phyloP scores from a whole-genome alignment of 768 basidiomycete species.

The Leccinum truebloodii region DNA sequence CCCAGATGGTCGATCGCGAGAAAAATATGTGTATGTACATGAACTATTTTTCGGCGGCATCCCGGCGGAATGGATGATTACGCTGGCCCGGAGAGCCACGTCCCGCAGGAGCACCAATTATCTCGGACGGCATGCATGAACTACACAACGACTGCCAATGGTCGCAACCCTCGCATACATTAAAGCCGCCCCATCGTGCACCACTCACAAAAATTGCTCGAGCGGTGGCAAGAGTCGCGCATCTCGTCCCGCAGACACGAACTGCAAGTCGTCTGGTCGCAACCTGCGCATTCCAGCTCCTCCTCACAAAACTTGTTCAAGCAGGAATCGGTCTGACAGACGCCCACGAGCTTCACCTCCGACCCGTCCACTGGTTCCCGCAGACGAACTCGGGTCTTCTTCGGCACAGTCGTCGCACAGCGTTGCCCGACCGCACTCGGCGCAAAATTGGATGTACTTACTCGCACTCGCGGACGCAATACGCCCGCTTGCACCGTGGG shows the following conservation, averaged over 20 bases:
- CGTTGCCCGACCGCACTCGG: conserved; percentile 20
- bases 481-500: conserved; percentile 17
- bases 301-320: too few species aligned
- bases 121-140: too few species aligned
- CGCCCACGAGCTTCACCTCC: too few species aligned
- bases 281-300: conserved; percentile 14
- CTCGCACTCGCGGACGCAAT: conserved; percentile 19
- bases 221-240: conserved; percentile 8
- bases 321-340: too few species aligned
- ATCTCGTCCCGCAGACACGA: conserved; percentile 3
- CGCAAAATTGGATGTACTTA: conserved; percentile 26
- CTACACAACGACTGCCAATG: too few species aligned
- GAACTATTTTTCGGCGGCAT: too few species aligned
- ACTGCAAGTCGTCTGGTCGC: conserved; percentile 14
- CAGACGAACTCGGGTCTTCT: not conserved
- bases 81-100: too few species aligned
- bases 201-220: not conserved
- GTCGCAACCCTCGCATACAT: conserved; percentile 6
- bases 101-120: too few species aligned
- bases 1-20: not conserved
- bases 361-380: too few species aligned
- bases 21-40: too few species aligned
- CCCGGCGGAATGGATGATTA: not conserved
- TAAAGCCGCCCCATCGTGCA: not conserved
- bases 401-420: conserved; percentile 1